These are phyloP conservation scores for Penicillium bovifimosum DNA, from an alignment of 495 filamentous ascomycete genomes.

Conservation along the genomic window DNA sequence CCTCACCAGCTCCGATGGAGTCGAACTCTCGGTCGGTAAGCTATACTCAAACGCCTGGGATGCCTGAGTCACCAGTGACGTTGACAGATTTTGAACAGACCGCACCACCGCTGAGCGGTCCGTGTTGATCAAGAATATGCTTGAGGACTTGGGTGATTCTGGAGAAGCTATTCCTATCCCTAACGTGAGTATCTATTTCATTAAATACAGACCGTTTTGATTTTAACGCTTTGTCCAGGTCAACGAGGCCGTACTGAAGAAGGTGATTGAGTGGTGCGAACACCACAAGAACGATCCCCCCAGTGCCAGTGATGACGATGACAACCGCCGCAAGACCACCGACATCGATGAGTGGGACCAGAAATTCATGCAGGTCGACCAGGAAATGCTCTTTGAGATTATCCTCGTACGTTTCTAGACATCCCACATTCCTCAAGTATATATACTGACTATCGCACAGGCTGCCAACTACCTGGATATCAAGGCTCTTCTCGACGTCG, in stretches of 20 bases:
- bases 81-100: constrained; percentile 46
- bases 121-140: constrained; percentile 93
- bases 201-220: neutral
- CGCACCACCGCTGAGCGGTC: constrained; percentile 85
- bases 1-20: constrained; percentile 54
- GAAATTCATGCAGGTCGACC: constrained; percentile 99
- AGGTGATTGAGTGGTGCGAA: constrained; percentile 96
- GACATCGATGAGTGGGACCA: constrained; percentile 99
- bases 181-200: constrained; percentile 56
- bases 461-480: constrained; percentile 72
- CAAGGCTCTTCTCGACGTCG: constrained; percentile 60
- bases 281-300: constrained; percentile 88
- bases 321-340: constrained; percentile 93
- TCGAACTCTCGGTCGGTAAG: constrained; percentile 52
- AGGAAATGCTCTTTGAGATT: constrained; percentile 99
- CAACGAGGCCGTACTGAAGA: constrained; percentile 86
- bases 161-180: constrained; percentile 73
- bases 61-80: neutral
- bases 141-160: constrained; percentile 82
- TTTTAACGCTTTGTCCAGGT: constrained; percentile 49
- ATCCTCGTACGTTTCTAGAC: constrained; percentile 66
- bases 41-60: neutral
- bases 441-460: constrained; percentile 19
- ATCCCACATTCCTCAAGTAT: neutral
- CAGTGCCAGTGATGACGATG: constrained; percentile 78